Base-by-base conservation (phyloP, 1,284 basidiomycete genomes). In the Malassezia cuniculi region DNA sequence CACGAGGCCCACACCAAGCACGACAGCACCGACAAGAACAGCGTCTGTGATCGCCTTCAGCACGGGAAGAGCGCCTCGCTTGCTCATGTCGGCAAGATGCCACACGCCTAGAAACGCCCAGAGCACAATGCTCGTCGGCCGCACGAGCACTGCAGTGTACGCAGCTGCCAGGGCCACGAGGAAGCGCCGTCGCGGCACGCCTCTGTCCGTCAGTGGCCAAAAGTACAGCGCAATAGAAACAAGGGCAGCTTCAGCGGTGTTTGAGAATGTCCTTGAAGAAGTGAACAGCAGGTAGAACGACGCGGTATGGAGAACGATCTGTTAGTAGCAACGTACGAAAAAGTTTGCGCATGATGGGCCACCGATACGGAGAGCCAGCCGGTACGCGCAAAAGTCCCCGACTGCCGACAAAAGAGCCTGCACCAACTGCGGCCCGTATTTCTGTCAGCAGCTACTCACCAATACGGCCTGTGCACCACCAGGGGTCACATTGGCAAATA, bases 181-280 rank as follows among this genome's bases (percentile, higher is more conserved):
- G 20, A 29, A 44, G 18, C 12, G 10, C 14, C 18, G 7, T 25
- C 15, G 33, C 8, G 15, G 8, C 3, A 34, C 39, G 8, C 7
- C 11, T n/a, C 33, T 22, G 2, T 18, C 19, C n/a, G 28, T 26
- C 11, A 52, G 67, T 0, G 74, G 87, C 70, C 84, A 95, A 61
- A 76, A 76, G 17, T 72, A 73, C 34, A 94, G 73, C 0, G 87
- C 87, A 25, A 81, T 69, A 0, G 79, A 78, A 0, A 82, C 83
- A 27, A 97, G 68, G 0, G 83, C 78, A 0, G 86, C 87, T 64
- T 99, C 93, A 15, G 86, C 70, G 5, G 86, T 89, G 63, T 95
- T 99, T 11, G 86, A 90, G 26, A 97, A 72, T 0, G 87, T 85
- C 15, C 93, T 76, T 4, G 85, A 81, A 9, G 93, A 72, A 1